Base-by-base conservation (phyloP, 495 filamentous ascomycete genomes). In the Penicillium samsonianum region DNA sequence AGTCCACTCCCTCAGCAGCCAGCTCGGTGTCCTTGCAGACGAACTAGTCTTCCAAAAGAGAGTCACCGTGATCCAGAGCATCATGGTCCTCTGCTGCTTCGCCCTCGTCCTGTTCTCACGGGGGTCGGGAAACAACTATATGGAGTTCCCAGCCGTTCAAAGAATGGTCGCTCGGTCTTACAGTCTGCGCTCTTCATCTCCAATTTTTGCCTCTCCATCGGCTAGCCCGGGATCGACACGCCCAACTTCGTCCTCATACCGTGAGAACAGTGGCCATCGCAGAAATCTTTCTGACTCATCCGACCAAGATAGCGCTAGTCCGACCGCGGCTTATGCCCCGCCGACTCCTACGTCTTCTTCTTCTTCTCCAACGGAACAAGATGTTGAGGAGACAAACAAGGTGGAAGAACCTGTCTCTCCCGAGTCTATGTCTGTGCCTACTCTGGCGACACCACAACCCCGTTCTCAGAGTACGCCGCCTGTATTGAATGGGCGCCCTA, bases 1-100 rank as follows among this genome's bases (percentile, higher is more conserved):
- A 68, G 85, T 95, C 45, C 76, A 88, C 43, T 90, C 91, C 16
- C 77, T 98, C n/a, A 88, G 82, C 60, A 69, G 82, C n/a, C 86
- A 93, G 33, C 82, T 98, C 43, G 88, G 84, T 56, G 80, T 97
- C 23, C 80, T 98, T 2, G 92, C 93, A 20, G 93, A 98, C 60
- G 94, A 98, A 70, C 80, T 98, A 20, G 87, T 96, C 44, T 96
- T 94, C 70, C 94, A 98, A 73, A 96, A 96, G 71, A 84, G 94
- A 40, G 92, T 98, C 79, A 87, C 88, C 22, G 91, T 96, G 59
- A 79, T 96, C 40, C 93, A 97, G 71, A 89, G 86, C 54, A 80
- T 94, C 9, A 82, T 98, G 17, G 83, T 98, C 2, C 82, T 98
- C 3, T 83, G 92, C 61, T 96, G 92, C 64, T 87, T 98, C 41